Evolutionary conservation across 768 basidiomycete genomes (phyloP).

Genomic region (Macrolepiota dolichaula): DNA sequence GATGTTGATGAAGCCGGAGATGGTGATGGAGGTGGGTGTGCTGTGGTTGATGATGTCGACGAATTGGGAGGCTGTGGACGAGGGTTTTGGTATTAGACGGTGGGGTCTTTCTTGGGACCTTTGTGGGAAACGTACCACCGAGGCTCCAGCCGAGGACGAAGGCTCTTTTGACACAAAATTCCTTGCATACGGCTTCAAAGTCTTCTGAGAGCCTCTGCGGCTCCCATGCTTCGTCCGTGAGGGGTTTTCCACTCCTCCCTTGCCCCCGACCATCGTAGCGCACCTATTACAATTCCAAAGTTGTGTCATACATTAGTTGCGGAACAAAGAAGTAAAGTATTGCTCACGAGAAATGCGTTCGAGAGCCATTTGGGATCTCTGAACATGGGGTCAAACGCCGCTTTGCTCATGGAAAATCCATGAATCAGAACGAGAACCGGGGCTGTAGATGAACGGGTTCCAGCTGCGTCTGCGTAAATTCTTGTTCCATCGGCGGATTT

Average conservation of each 20-base stretch:
- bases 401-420: slow-evolving; percentile 25
- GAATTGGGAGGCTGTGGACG: background rate
- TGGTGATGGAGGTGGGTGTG: slow-evolving; percentile 16
- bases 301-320: background rate
- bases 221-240: slow-evolving; percentile 21
- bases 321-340: no score
- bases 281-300: background rate
- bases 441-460: background rate
- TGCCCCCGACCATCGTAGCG: slow-evolving; percentile 30
- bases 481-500: background rate
- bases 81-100: no score
- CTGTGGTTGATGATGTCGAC: slow-evolving; percentile 20
- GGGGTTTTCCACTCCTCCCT: slow-evolving; percentile 27
- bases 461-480: background rate
- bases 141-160: slow-evolving; percentile 31
- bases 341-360: slow-evolving; percentile 21
- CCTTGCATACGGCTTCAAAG: slow-evolving; percentile 26
- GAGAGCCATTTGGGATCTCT: slow-evolving; percentile 22
- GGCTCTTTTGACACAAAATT: slow-evolving; percentile 25
- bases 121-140: background rate
- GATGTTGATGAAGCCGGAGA: slow-evolving; percentile 25
- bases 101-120: no score
- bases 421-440: slow-evolving; percentile 34
- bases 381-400: slow-evolving; percentile 31
- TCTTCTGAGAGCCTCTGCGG: slow-evolving; percentile 26